Percentiles rank a stretch among this genome's conserved stretches.
Conservation (phyloP, 345 rosid genomes). For the Moricandia arvensis region DNA sequence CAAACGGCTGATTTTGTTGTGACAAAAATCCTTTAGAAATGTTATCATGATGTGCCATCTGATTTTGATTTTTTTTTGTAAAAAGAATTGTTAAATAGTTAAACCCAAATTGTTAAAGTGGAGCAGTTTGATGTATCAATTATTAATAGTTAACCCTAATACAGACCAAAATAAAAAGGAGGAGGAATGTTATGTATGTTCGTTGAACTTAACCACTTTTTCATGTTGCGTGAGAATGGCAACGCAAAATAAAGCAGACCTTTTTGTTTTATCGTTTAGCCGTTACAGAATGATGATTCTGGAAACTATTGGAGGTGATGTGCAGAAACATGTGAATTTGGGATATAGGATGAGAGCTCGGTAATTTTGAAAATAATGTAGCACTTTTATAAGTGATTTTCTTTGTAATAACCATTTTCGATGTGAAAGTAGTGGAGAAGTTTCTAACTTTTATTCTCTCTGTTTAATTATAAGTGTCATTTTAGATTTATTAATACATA, state of each 20-base stretch:
- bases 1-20: constrained; percentile 1
- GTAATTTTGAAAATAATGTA: neutral
- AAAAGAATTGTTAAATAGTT: neutral
- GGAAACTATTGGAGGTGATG: constrained; percentile 8
- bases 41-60: neutral
- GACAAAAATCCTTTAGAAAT: constrained; percentile 4
- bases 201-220: constrained; percentile 22
- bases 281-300: constrained; percentile 13
- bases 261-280: constrained; percentile 1
- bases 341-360: neutral
- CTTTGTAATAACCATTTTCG: neutral
- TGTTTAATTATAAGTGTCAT: too few relatives aligned
- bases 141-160: neutral
- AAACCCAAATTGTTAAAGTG: neutral
- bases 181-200: constrained; percentile 13
- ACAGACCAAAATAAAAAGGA: constrained; percentile 10
- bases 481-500: too few relatives aligned
- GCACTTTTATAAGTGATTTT: neutral
- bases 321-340: neutral
- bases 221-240: constrained; percentile 23
- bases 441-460: neutral
- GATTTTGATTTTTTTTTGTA: neutral
- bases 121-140: neutral
- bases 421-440: neutral
- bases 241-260: constrained; percentile 1